Evolutionary conservation across 163 green algal species (phyloP).

Genomic region (Picocystis sp.): DNA sequence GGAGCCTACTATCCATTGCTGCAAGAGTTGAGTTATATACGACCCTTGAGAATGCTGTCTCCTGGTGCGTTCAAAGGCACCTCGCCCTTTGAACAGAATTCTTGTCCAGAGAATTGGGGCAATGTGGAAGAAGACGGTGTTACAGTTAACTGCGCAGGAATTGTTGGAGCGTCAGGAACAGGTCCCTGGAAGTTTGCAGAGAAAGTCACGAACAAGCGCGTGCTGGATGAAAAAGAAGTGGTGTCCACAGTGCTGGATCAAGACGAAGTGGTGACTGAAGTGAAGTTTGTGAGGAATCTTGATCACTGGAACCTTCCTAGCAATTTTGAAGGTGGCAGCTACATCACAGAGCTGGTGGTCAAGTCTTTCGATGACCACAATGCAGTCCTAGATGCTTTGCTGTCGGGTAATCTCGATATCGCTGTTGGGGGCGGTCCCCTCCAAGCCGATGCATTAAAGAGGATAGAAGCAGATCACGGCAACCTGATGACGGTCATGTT

Average conservation of each 20-base stretch:
- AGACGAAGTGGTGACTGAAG: background rate
- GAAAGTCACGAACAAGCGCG: no score
- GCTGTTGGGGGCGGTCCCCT: slow-evolving; percentile 8
- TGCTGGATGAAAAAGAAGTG: no score
- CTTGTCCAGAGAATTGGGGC: slow-evolving; percentile 8
- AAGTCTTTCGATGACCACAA: slow-evolving; percentile 3
- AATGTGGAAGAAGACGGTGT: slow-evolving; percentile 3
- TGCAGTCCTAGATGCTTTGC: slow-evolving; percentile 7
- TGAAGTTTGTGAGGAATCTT: slow-evolving; percentile 10
- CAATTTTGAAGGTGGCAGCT: background rate
- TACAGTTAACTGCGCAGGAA: slow-evolving; percentile 6
- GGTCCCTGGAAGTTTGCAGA: slow-evolving; percentile 3
- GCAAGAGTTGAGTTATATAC: slow-evolving; percentile 13
- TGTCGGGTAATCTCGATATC: slow-evolving; percentile 6
- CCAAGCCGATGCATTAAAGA: background rate
- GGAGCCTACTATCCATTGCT: slow-evolving; percentile 11
- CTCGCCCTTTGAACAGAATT: slow-evolving; percentile 8
- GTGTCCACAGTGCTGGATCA: no score
- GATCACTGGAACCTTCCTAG: slow-evolving; percentile 8
- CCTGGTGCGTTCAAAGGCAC: slow-evolving; percentile 5
- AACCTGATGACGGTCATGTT: slow-evolving; percentile 1
- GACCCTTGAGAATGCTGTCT: slow-evolving; percentile 10
- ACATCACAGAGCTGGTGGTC: background rate
- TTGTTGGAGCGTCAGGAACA: slow-evolving; percentile 1
- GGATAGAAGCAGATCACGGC: slow-evolving; percentile 6